phyloP scores from a whole-genome alignment of 495 filamentous ascomycete species.

The Penicillium steckii region DNA sequence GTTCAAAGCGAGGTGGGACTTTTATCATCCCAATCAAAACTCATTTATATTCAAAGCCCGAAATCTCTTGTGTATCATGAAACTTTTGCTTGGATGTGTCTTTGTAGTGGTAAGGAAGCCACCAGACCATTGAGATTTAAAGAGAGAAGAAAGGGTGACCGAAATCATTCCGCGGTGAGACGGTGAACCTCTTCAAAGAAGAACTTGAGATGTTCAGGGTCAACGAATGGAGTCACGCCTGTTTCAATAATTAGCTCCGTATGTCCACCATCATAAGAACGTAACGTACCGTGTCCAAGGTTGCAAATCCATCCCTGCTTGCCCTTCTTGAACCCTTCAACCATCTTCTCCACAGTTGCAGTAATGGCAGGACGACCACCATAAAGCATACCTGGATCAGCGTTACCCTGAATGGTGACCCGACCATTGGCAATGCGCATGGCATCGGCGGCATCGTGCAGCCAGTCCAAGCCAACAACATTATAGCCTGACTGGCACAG shows the following conservation, averaged over 20 bases:
- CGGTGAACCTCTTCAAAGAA: conserved; percentile 93
- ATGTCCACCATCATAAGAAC: not conserved
- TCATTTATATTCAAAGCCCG: conserved; percentile 1
- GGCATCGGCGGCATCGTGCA: conserved; percentile 84
- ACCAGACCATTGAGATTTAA: not conserved
- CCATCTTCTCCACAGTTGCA: conserved; percentile 75
- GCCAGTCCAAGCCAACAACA: conserved; percentile 92
- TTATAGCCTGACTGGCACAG: conserved; percentile 88
- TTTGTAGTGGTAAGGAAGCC: conserved; percentile 16
- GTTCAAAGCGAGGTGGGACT: not conserved
- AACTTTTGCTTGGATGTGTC: conserved; percentile 7
- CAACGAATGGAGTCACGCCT: conserved; percentile 91
- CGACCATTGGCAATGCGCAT: conserved; percentile 71
- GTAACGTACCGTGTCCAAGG: conserved; percentile 76
- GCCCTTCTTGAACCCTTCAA: conserved; percentile 80
- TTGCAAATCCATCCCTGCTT: conserved; percentile 88
- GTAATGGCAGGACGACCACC: conserved; percentile 79
- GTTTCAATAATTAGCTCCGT: conserved; percentile 16
- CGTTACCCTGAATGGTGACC: conserved; percentile 88
- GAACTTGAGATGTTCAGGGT: conserved; percentile 87
- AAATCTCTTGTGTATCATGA: conserved; percentile 7
- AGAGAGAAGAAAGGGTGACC: not conserved
- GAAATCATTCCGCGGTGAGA: conserved; percentile 26
- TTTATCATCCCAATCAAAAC: not conserved
- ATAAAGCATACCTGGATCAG: conserved; percentile 91